These are phyloP conservation scores for Orbilia oligospora DNA, from an alignment of 2,329 filamentous ascomycete species.

Conservation along the genomic window DNA sequence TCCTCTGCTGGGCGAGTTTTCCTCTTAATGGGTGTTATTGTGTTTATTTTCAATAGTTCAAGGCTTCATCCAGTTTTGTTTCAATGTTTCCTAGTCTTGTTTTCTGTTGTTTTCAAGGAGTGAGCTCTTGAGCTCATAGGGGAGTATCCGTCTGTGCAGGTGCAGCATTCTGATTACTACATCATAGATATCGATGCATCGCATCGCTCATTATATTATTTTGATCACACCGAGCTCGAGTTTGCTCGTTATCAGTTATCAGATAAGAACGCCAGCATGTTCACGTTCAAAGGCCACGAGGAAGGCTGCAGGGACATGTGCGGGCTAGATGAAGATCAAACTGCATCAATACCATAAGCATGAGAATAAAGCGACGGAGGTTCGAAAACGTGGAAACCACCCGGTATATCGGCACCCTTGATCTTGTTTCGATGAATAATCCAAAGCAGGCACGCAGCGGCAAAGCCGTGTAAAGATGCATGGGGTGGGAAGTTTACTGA, in stretches of 20 bases:
- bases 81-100: neutral
- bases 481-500: neutral
- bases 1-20: neutral
- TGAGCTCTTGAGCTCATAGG: neutral
- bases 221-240: slow-evolving; percentile 11
- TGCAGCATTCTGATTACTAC: neutral
- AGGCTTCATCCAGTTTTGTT: neutral
- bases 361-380: neutral
- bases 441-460: slow-evolving; percentile 3
- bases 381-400: slow-evolving; percentile 17
- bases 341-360: neutral
- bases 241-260: slow-evolving; percentile 9
- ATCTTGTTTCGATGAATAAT: neutral
- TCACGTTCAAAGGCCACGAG: slow-evolving; percentile 21
- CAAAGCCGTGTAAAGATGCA: slow-evolving; percentile 12
- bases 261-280: neutral
- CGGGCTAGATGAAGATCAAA: neutral
- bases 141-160: neutral
- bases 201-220: neutral
- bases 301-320: slow-evolving; percentile 1
- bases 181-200: neutral
- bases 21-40: neutral
- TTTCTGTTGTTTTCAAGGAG: neutral
- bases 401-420: slow-evolving; percentile 13
- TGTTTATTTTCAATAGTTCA: neutral